Evolutionary conservation across 2,329 filamentous ascomycete genomes (phyloP), one percentile per base, ranked within the genome.

Genomic region (Westerdykella ornata): DNA sequence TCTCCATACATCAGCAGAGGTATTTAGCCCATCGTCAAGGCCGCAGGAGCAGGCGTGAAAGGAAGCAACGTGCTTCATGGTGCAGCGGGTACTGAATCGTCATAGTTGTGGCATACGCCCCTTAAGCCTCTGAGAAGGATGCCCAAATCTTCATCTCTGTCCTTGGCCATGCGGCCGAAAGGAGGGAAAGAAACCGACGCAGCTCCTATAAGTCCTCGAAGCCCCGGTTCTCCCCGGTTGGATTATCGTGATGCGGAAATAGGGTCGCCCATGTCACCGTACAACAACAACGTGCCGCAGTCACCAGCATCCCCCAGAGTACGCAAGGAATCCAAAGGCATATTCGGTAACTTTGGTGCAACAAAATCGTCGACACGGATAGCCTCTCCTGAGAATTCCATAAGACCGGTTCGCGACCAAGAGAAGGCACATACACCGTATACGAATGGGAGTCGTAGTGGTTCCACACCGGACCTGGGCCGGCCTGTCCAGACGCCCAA

Each of bases 271-370:
- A 58, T 53, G 31, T 52, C 56, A 14, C 44, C 60, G 13, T 62
- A 57, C 38, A 55, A 59, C 38, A 55, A 59, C 35, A 53, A 54
- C 38, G 49, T 55, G 44, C 59, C 61, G 17, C 54, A 58, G 32
- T 61, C 60, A 19, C 61, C 62, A 3, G 54, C 62, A 15, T 63
- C 63, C 2, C 59, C 62, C 6, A 63, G 60, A 41, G 53, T 52
- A 37, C 60, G 60, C 37, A 65, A 67, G 49, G 66, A 68, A 38
- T 56, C 67, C 9, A 59, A 64, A 38, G 60, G 52, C 49, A 72
- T 74, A 47, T 74, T 74, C 48, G 63, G 68, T 33, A 74, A 74
- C 48, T 67, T 72, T 44, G 66, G 68, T 42, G 69, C 69, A 9
- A 65, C 67, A 5, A 73, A 71, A 44, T 72, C 71, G 19, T 69